These are phyloP conservation scores for Microcos paniculata DNA, from an alignment of 345 rosid species.

Conservation along the genomic window DNA sequence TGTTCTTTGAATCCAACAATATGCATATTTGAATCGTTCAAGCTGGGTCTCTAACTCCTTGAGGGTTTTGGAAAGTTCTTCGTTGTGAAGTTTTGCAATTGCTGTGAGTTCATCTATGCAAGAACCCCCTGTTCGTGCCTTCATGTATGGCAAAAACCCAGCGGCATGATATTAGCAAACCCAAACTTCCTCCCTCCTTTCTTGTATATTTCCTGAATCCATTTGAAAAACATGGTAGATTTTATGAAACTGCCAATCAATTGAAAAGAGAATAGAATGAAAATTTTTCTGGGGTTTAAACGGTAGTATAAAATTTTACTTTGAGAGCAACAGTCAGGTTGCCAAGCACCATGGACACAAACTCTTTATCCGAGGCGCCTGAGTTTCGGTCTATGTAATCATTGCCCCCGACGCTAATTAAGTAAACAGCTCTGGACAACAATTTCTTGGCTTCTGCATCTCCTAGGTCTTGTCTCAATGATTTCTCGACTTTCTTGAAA, in stretches of 20 bases:
- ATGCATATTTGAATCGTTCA: conserved; percentile 64
- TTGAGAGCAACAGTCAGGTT: conserved; percentile 30
- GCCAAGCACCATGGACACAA: conserved; percentile 31
- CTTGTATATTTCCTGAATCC: conserved; percentile 37
- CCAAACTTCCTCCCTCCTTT: conserved; percentile 51
- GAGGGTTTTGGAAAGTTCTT: conserved; percentile 45
- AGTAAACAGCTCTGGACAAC: conserved; percentile 27
- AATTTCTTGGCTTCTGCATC: conserved; percentile 18
- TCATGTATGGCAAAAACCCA: conserved; percentile 31
- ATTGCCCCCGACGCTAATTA: conserved; percentile 28
- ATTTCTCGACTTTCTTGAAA: conserved; percentile 24
- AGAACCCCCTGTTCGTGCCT: background rate
- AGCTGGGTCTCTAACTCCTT: conserved; percentile 34
- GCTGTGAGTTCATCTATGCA: conserved; percentile 49
- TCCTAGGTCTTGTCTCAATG: conserved; percentile 26
- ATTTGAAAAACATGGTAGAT: background rate
- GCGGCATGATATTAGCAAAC: conserved; percentile 22
- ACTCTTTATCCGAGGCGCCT: conserved; percentile 22
- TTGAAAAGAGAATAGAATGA: too few species aligned
- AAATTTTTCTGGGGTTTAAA: too few species aligned
- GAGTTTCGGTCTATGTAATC: conserved; percentile 22
- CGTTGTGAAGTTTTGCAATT: conserved; percentile 54
- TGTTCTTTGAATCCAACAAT: too few species aligned
- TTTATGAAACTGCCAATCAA: too few species aligned
- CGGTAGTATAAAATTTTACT: conserved; percentile 20